Percentiles rank a stretch among this genome's conserved stretches.
Evolutionary conservation across 352 stramenopile species (phyloP).

Genomic region (Globisporangium nagaii): DNA sequence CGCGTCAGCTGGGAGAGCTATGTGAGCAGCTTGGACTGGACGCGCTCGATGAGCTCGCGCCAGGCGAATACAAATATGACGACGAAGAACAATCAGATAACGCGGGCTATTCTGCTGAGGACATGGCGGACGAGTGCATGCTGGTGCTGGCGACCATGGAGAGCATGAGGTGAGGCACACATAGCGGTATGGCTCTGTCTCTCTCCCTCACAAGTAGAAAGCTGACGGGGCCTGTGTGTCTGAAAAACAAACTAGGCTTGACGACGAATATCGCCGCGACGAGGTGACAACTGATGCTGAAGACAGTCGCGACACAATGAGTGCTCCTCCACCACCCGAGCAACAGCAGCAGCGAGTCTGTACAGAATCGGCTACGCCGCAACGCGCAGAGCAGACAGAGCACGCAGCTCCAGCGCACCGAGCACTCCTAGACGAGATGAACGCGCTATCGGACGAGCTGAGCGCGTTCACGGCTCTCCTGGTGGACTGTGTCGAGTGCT

Average conservation of each 20-base stretch:
- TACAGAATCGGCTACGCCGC: too few relatives aligned
- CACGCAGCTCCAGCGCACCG: not conserved
- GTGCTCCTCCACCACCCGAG: too few relatives aligned
- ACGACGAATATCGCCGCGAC: too few relatives aligned
- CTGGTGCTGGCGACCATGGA: conserved; percentile 21
- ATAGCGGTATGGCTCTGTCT: too few relatives aligned
- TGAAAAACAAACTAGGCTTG: too few relatives aligned
- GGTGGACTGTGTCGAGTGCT: not conserved
- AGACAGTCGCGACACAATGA: too few relatives aligned
- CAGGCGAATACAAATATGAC: not conserved
- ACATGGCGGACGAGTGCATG: conserved; percentile 7
- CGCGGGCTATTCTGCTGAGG: not conserved
- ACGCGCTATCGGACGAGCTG: conserved; percentile 20
- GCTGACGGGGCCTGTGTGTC: too few relatives aligned
- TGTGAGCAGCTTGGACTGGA: conserved; percentile 19
- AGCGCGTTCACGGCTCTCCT: conserved; percentile 16
- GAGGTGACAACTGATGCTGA: too few relatives aligned
- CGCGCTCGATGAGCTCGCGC: conserved; percentile 7
- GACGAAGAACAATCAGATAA: not conserved
- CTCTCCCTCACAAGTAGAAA: too few relatives aligned
- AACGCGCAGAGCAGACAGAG: not conserved
- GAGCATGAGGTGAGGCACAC: not conserved
- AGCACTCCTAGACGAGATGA: conserved; percentile 2
- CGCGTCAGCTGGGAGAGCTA: conserved; percentile 14
- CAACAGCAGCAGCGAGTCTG: too few relatives aligned